Conservation (phyloP, 225 moss, liverwort and hornwort genomes). For the Straminergon stramineum region DNA sequence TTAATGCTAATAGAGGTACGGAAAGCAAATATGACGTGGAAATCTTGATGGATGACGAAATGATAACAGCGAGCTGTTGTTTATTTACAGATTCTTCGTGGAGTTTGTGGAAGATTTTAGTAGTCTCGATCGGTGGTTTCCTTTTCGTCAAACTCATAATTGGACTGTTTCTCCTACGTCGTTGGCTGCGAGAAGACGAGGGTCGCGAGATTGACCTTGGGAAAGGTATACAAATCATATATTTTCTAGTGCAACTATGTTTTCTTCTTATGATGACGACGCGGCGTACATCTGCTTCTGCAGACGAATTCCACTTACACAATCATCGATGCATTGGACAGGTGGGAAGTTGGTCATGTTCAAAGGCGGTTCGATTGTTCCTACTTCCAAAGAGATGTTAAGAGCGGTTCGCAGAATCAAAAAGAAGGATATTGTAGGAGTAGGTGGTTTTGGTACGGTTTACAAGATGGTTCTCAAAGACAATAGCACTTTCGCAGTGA, state of each 20-base stretch:
- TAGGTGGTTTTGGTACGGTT: conserved; percentile 42
- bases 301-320: not conserved
- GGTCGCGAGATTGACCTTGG: conserved; percentile 36
- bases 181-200: conserved; percentile 29
- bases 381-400: conserved; percentile 41
- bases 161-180: conserved; percentile 20
- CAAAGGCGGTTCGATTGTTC: conserved; percentile 20
- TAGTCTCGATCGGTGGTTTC: conserved; percentile 17
- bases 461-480: conserved; percentile 36
- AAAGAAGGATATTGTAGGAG: conserved; percentile 37
- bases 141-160: conserved; percentile 31
- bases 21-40: not conserved
- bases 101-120: conserved; percentile 34
- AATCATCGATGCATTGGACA: conserved; percentile 10
- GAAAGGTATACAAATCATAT: conserved; percentile 12
- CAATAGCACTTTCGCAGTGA: conserved; percentile 31
- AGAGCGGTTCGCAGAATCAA: conserved; percentile 30
- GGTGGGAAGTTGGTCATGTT: conserved; percentile 59
- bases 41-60: not conserved
- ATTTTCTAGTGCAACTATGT: not conserved
- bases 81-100: conserved; percentile 6
- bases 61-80: not conserved
- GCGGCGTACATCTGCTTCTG: not conserved
- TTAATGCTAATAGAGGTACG: not conserved
- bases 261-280: not conserved